Base-by-base conservation (phyloP, 176 grass and related monocot species). In the Secale cereale region DNA sequence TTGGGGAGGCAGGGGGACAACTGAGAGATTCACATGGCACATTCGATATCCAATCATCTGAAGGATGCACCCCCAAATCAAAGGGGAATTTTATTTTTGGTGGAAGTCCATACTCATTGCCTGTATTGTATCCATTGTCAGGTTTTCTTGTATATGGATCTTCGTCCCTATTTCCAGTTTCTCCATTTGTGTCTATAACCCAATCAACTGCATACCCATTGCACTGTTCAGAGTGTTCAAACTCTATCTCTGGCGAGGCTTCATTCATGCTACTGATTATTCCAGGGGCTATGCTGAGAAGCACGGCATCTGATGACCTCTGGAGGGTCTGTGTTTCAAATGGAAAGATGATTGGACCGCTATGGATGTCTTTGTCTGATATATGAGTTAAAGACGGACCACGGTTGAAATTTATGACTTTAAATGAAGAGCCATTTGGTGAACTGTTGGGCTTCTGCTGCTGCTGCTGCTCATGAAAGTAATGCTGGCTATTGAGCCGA, bases 1-100 rank as follows among this genome's bases (percentile, higher is more conserved):
- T 28, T 59, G 62, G 46, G 32, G 59, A 30, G 46, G 59, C 74
- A 36, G 59, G 48, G 35, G 52, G 56, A 74, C 83, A 91, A 77
- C 77, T 85, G 57, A 84, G 76, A 87, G 86, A 81, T 65, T 88
- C 85, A 29, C 93, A 89, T 77, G 84, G 37, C 86, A 93, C 80
- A 77, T 85, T 92, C 63, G 83, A 65, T 79, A 87, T 86, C 88
- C 87, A 93, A 82, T 95, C 86, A 84, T 95, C 91, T 81, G 85
- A 84, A 66, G 89, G 67, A 87, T 79, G 87, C 29, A 73, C 17
- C 59, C 74, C 52, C 64, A 89, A 73, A 82, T 88, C 85, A 85
- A 95, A 89, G 59, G 87, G 89, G 48, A 92, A 92, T 40, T 73
- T 87, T 67, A 91, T 41, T 86, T 83, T 79, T 41, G 10, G 25